Percentiles rank a stretch among this genome's conserved stretches.
Evolutionary conservation across 768 basidiomycete species (phyloP).

Genomic region (Dendrothele bispora): DNA sequence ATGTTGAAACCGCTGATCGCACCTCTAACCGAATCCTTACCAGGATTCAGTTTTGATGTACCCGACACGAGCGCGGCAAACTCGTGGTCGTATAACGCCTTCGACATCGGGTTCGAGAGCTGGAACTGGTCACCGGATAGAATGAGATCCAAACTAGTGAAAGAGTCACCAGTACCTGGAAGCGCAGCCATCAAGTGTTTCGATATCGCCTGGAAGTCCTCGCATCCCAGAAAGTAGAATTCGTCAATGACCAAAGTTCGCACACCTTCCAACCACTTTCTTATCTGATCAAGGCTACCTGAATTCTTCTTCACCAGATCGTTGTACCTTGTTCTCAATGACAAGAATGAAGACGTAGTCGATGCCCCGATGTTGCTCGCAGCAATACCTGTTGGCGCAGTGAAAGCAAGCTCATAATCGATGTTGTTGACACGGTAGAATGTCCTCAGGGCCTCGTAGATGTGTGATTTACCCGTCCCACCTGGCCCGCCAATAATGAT

Average conservation of each 20-base stretch:
- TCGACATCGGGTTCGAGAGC: too few species aligned
- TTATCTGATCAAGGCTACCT: background rate
- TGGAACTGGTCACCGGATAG: too few species aligned
- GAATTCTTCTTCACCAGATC: background rate
- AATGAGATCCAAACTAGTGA: too few species aligned
- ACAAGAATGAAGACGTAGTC: background rate
- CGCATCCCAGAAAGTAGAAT: background rate
- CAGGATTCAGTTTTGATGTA: too few species aligned
- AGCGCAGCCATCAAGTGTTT: too few species aligned
- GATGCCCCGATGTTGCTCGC: background rate
- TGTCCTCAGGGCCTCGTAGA: slow-evolving; percentile 7
- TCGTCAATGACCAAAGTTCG: background rate
- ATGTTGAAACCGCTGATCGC: too few species aligned
- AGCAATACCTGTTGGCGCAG: slow-evolving; percentile 1
- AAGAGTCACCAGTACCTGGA: too few species aligned
- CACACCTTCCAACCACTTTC: background rate
- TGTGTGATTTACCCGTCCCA: slow-evolving; percentile 15
- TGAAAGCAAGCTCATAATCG: background rate
- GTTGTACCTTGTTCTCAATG: background rate
- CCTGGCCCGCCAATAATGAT: slow-evolving; percentile 13
- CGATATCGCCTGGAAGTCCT: too few species aligned
- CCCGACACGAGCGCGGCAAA: too few species aligned
- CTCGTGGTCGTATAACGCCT: too few species aligned
- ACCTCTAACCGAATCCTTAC: too few species aligned
- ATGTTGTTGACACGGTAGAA: background rate